These are phyloP conservation scores for Schizothecium vesticola DNA, from an alignment of 495 filamentous ascomycete genomes.

Conservation along the genomic window DNA sequence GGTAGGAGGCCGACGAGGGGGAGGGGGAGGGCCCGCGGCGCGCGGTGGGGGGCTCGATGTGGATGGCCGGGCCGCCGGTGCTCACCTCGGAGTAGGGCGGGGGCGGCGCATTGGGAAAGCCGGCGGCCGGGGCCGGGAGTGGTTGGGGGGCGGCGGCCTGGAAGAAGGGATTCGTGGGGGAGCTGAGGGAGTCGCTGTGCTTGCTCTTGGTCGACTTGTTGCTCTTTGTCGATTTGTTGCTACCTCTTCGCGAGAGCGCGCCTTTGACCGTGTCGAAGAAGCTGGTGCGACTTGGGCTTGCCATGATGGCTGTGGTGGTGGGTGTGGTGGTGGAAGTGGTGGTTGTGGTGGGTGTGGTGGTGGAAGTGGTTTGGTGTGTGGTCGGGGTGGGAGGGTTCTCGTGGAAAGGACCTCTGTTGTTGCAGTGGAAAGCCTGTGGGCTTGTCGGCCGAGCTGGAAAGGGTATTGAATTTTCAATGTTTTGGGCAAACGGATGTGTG, in stretches of 20 bases:
- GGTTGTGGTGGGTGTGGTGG: background rate
- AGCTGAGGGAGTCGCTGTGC: background rate
- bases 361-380: background rate
- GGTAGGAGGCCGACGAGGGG: constrained; percentile 16
- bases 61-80: constrained; percentile 16
- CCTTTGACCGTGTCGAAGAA: constrained; percentile 22
- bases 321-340: background rate
- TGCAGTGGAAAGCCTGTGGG: background rate
- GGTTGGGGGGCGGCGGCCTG: background rate
- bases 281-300: background rate
- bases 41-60: constrained; percentile 1
- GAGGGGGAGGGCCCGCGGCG: constrained; percentile 17
- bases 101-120: constrained; percentile 8
- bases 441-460: background rate
- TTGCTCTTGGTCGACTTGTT: background rate
- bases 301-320: constrained; percentile 6
- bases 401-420: background rate
- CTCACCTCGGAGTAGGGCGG: constrained; percentile 18
- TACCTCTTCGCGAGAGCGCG: constrained; percentile 14
- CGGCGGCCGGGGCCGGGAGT: constrained; percentile 1
- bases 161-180: constrained; percentile 4
- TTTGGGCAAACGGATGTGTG: background rate
- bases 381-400: background rate
- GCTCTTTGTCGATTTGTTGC: constrained; percentile 10
- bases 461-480: background rate